Percentiles rank a stretch among this genome's conserved stretches.
Conservation (phyloP, 75 land plant genomes). For the Isoetes taiwanensis region DNA sequence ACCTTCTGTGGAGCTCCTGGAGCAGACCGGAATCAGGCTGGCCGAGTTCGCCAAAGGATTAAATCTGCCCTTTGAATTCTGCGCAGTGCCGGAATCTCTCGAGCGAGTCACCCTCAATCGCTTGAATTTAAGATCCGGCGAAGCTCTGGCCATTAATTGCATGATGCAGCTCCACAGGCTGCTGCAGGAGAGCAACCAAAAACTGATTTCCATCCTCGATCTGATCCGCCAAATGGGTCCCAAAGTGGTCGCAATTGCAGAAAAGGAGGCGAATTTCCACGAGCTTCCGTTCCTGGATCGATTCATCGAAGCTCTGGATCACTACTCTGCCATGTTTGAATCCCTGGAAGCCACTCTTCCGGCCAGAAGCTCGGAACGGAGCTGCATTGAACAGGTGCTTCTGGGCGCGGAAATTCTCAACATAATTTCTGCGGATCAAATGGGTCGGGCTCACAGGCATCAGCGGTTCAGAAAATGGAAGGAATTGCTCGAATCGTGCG, state of each 20-base stretch:
- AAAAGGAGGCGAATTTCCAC: constrained; percentile 10
- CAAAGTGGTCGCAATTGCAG: constrained; percentile 13
- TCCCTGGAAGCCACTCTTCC: constrained; percentile 51
- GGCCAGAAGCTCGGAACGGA: constrained; percentile 44
- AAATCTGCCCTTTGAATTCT: constrained; percentile 59
- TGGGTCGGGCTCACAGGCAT: too few relatives aligned
- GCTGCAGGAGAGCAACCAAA: neutral
- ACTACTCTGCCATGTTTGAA: constrained; percentile 30
- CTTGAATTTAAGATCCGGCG: constrained; percentile 18
- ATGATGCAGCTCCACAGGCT: constrained; percentile 41
- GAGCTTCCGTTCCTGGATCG: constrained; percentile 19
- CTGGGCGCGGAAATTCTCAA: constrained; percentile 8
- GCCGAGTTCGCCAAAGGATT: constrained; percentile 44
- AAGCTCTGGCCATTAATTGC: constrained; percentile 67
- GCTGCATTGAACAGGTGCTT: constrained; percentile 30
- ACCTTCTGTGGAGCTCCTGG: constrained; percentile 18
- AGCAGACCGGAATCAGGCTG: constrained; percentile 50
- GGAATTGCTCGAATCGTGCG: constrained; percentile 1
- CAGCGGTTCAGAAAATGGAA: constrained; percentile 6
- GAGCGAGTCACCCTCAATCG: neutral
- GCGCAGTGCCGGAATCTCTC: constrained; percentile 14
- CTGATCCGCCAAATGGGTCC: constrained; percentile 7
- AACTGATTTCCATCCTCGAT: neutral
- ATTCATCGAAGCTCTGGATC: constrained; percentile 7
- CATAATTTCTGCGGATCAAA: neutral